Evolutionary conservation across 2,329 filamentous ascomycete species (phyloP).

Genomic region (Rasamsonia emersonii): DNA sequence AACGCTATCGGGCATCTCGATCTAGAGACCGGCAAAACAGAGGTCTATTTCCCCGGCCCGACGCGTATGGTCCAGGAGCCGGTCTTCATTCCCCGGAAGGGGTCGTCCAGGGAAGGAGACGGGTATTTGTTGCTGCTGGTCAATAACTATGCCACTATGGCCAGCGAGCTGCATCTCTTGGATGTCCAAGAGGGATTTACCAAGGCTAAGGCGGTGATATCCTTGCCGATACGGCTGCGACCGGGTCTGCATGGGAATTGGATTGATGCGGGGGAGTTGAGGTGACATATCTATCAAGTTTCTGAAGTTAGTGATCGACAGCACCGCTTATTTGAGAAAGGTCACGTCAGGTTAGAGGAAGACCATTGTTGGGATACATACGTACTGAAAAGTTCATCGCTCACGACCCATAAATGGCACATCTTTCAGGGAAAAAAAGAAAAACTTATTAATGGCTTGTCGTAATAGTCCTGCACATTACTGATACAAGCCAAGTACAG

Average conservation of each 20-base stretch:
- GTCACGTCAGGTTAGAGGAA: too few relatives aligned
- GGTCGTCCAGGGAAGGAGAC: slow-evolving; percentile 12
- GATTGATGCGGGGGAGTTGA: too few relatives aligned
- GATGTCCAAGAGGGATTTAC: slow-evolving; percentile 8
- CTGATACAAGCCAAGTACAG: too few relatives aligned
- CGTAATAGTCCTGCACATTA: too few relatives aligned
- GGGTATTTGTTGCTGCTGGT: slow-evolving; percentile 16
- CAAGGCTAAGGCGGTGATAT: neutral
- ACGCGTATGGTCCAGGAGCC: slow-evolving; percentile 25
- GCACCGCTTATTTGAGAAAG: too few relatives aligned
- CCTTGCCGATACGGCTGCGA: slow-evolving; percentile 2
- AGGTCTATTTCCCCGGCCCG: slow-evolving; percentile 38
- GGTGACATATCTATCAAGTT: too few relatives aligned
- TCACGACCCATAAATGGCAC: too few relatives aligned
- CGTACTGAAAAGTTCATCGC: too few relatives aligned
- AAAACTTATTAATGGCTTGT: too few relatives aligned
- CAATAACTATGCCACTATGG: slow-evolving; percentile 16
- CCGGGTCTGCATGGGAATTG: slow-evolving; percentile 5
- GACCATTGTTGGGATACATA: too few relatives aligned
- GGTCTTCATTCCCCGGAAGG: slow-evolving; percentile 14
- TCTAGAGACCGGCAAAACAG: slow-evolving; percentile 24
- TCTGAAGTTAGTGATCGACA: too few relatives aligned
- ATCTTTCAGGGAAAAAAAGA: too few relatives aligned
- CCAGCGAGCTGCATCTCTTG: slow-evolving; percentile 13
- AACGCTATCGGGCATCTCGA: slow-evolving; percentile 42